phyloP scores from a whole-genome alignment of 2,329 filamentous ascomycete genomes.

The Mycosphaerella arachidis region DNA sequence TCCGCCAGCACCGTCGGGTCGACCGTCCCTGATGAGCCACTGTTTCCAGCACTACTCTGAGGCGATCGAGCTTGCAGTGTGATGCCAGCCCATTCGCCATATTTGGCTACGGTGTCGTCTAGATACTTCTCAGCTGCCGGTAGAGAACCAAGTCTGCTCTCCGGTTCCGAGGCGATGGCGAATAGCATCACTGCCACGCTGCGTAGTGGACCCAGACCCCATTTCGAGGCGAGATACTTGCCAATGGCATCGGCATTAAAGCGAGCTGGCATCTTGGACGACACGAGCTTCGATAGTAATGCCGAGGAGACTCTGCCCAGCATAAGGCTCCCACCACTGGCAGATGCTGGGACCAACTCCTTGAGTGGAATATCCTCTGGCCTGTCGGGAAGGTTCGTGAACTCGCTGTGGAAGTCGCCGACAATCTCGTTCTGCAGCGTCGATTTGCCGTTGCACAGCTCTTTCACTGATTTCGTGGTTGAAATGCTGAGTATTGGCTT shows the following conservation, averaged over 20 bases:
- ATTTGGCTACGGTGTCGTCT: not conserved
- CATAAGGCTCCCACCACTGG: not conserved
- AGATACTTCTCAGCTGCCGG: not conserved
- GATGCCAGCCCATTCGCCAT: not conserved
- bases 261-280: not conserved
- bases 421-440: slow-evolving; percentile 97
- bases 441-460: slow-evolving; percentile 83
- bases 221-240: not conserved
- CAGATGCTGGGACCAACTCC: not conserved
- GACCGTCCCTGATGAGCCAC: not conserved
- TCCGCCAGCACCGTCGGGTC: slow-evolving; percentile 50
- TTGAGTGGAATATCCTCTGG: slow-evolving; percentile 84
- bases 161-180: not conserved
- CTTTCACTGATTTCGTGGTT: slow-evolving; percentile 92
- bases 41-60: not conserved
- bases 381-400: slow-evolving; percentile 93
- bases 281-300: not conserved
- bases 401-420: slow-evolving; percentile 93
- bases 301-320: not conserved
- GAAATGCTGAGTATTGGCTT: not conserved
- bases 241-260: not conserved
- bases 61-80: not conserved
- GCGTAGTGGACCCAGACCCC: not conserved
- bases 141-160: not conserved
- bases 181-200: not conserved